These are phyloP conservation scores for Metschnikowia similis DNA, from an alignment of 805 yeast species.

Conservation along the genomic window DNA sequence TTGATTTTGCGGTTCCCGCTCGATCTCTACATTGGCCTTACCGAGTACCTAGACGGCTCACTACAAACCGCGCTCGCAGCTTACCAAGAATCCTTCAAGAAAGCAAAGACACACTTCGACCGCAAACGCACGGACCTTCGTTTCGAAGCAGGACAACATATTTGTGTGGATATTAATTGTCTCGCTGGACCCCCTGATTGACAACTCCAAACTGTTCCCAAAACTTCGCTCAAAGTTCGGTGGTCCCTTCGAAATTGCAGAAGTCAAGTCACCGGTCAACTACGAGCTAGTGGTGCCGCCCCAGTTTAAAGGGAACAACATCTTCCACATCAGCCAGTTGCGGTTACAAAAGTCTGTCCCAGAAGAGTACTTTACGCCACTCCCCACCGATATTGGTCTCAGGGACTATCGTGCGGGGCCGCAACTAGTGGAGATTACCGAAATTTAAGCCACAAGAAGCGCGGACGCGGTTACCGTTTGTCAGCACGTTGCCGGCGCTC, in stretches of 20 bases:
- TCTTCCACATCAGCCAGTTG: neutral
- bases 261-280: neutral
- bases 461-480: too few relatives aligned
- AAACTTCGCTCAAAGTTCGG: neutral
- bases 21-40: neutral
- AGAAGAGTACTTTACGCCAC: too few relatives aligned
- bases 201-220: neutral
- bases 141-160: neutral
- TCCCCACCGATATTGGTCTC: too few relatives aligned
- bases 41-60: neutral
- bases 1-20: neutral
- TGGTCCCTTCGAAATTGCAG: neutral
- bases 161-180: neutral
- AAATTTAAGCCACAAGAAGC: too few relatives aligned
- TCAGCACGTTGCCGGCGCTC: too few relatives aligned
- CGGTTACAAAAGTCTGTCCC: neutral
- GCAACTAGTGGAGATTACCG: too few relatives aligned
- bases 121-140: neutral
- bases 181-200: neutral
- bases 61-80: neutral
- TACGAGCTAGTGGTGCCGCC: neutral
- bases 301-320: neutral
- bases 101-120: conserved; percentile 13
- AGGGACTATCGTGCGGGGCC: too few relatives aligned
- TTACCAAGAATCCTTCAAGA: neutral